phyloP scores from a whole-genome alignment of 2,329 filamentous ascomycete genomes.

The Hymenoscyphus albidus region DNA sequence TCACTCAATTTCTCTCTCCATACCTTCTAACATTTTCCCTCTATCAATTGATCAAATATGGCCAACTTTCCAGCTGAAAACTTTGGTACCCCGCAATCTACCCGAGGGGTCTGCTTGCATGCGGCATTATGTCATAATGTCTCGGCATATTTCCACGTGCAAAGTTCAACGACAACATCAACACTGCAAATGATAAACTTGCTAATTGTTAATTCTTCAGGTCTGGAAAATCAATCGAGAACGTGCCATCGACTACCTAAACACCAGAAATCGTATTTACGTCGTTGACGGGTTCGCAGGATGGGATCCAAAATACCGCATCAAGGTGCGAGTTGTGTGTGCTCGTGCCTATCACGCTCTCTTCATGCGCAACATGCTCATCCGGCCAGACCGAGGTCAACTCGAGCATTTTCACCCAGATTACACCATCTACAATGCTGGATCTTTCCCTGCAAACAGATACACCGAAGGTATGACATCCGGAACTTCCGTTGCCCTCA shows the following conservation, averaged over 20 bases:
- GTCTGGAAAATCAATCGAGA: slow-evolving; percentile 99
- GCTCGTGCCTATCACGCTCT: slow-evolving; percentile 98
- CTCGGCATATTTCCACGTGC: slow-evolving; percentile 22
- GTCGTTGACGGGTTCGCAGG: slow-evolving; percentile 96
- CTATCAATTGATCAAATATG: neutral
- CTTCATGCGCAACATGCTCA: slow-evolving; percentile 99
- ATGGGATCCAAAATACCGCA: slow-evolving; percentile 98
- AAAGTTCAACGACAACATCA: neutral
- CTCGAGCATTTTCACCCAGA: slow-evolving; percentile 97
- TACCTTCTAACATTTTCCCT: neutral
- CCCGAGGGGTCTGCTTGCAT: slow-evolving; percentile 14
- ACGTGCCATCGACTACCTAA: slow-evolving; percentile 97
- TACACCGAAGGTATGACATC: slow-evolving; percentile 99
- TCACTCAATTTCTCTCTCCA: neutral
- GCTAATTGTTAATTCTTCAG: slow-evolving; percentile 45
- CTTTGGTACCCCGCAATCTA: slow-evolving; percentile 25
- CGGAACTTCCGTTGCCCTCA: slow-evolving; percentile 94
- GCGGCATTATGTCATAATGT: slow-evolving; percentile 27
- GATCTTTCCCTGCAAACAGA: slow-evolving; percentile 96
- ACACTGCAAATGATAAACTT: neutral
- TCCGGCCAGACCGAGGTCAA: slow-evolving; percentile 85
- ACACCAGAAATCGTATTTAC: slow-evolving; percentile 98
- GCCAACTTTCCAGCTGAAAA: neutral
- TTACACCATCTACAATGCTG: slow-evolving; percentile 99
- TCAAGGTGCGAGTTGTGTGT: slow-evolving; percentile 95